Percentiles rank a stretch among this genome's conserved stretches.
Evolutionary conservation across 176 grass and related monocot species (phyloP).

Genomic region (Elaeis guineensis): DNA sequence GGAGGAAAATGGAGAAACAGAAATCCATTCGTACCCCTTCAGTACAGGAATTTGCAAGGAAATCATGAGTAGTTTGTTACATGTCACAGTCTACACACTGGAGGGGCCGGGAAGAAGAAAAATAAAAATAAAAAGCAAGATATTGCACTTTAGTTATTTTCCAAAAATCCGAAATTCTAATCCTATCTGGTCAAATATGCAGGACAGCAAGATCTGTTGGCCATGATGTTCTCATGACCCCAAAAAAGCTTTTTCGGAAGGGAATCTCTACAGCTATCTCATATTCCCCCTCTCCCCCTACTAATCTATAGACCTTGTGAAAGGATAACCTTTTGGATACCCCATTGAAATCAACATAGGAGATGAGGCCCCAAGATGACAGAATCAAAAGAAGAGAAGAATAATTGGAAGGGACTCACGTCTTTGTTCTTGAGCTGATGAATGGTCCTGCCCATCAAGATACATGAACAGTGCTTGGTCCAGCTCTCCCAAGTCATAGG

Average conservation of each 20-base stretch:
- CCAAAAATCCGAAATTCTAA: conserved; percentile 9
- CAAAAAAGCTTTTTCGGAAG: background rate
- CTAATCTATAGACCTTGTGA: conserved; percentile 10
- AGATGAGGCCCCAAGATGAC: conserved; percentile 1
- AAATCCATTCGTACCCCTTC: conserved; percentile 1
- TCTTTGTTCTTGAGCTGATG: conserved; percentile 45
- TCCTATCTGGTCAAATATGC: conserved; percentile 10
- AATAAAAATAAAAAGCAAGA: conserved; percentile 1
- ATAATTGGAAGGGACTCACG: conserved; percentile 24
- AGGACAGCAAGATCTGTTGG: conserved; percentile 4
- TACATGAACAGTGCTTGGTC: conserved; percentile 88
- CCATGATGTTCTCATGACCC: conserved; percentile 23
- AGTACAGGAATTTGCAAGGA: conserved; percentile 9
- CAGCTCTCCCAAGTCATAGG: conserved; percentile 67
- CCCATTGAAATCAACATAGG: background rate
- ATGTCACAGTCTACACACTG: conserved; percentile 49
- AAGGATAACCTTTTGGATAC: conserved; percentile 11
- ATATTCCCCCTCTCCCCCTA: background rate
- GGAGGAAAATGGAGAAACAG: conserved; percentile 26
- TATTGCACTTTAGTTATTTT: conserved; percentile 13
- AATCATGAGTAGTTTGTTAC: conserved; percentile 92
- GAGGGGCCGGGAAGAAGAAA: background rate
- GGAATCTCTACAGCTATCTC: conserved; percentile 10
- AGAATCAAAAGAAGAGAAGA: background rate
- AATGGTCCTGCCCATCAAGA: conserved; percentile 53